Base-by-base conservation (phyloP, 768 basidiomycete species). In the Holtermanniella nyarrowii region DNA sequence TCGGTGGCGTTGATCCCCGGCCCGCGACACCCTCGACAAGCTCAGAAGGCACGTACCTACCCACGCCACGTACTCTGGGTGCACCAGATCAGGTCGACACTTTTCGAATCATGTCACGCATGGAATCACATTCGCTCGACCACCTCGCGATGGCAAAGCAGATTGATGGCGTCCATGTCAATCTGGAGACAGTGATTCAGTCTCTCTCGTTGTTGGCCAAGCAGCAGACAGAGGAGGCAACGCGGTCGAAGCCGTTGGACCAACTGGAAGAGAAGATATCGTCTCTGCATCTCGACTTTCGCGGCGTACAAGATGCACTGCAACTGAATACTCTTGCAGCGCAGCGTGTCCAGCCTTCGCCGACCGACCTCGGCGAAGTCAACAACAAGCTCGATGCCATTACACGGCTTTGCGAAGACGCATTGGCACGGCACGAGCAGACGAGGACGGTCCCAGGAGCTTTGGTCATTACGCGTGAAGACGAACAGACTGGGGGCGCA, bases 371-470 rank as follows among this genome's bases (percentile, higher is more conserved):
- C 12, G 44, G 49, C 14, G 59, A 62, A 24, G 48, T 69, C 18
- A 54, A 69, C 41, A 39, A 25, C 11, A 69, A 69, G 44, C 50
- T 69, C 16, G 67, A 69, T 37, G 53, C 44, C 16, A 66, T 69
- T 27, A 60, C 55, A 21, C 50, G 45, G 22, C 52, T 66, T 4
- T 66, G 65, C 48, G 57, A 66, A 49, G 56, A 61, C 10, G 50
- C 60, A 4, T 37, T 66, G 7, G 54, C 58, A 37, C 48, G 20
- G 23, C 42, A 46, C 42, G 50, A 27, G 47, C 41, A n/a, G 26
- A 26, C 13, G 27, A 26, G 1, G 25, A 18, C 3, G 44, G 21
- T 46, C 11, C 24, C 4, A 26, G 47, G 10, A 52, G 50, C 31
- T 47, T 37, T 37, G 16, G 10, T 37, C 31, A 23, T 7, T 21